Conservation (phyloP, 2,329 filamentous ascomycete species). For the Decorospora gaudefroyi region DNA sequence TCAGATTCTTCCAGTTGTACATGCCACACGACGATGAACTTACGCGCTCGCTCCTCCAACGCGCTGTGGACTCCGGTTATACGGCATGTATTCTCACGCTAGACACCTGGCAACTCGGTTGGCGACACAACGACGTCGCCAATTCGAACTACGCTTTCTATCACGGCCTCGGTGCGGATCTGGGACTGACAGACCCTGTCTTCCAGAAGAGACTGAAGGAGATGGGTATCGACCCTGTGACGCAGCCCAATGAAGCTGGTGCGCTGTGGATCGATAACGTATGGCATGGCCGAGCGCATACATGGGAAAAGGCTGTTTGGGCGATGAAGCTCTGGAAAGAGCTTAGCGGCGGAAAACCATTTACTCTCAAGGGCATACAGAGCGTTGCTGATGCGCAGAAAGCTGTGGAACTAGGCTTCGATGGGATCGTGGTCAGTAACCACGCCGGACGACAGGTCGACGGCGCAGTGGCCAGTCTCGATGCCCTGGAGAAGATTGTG, state of each 20-base stretch:
- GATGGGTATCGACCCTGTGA: slow-evolving; percentile 58
- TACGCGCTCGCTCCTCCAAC: slow-evolving; percentile 59
- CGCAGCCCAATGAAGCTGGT: slow-evolving; percentile 58
- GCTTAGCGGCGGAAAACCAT: slow-evolving; percentile 61
- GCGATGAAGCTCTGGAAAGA: slow-evolving; percentile 62
- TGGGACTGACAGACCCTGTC: slow-evolving; percentile 63
- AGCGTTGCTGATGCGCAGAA: slow-evolving; percentile 65
- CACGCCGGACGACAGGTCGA: slow-evolving; percentile 71
- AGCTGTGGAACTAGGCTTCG: slow-evolving; percentile 63
- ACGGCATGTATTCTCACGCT: slow-evolving; percentile 63
- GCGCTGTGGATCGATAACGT: slow-evolving; percentile 67
- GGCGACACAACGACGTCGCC: slow-evolving; percentile 63
- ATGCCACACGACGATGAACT: slow-evolving; percentile 66
- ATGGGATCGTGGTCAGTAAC: slow-evolving; percentile 72
- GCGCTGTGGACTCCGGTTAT: slow-evolving; percentile 61
- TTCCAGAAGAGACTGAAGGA: slow-evolving; percentile 60
- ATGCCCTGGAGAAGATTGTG: slow-evolving; percentile 64
- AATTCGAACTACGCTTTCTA: slow-evolving; percentile 67
- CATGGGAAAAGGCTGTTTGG: slow-evolving; percentile 71
- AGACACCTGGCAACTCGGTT: slow-evolving; percentile 67
- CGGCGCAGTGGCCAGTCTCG: slow-evolving; percentile 62
- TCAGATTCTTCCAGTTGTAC: slow-evolving; percentile 67
- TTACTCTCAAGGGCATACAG: slow-evolving; percentile 72
- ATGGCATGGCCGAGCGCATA: slow-evolving; percentile 66
- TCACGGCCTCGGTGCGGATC: slow-evolving; percentile 61